Evolutionary conservation across 2,329 filamentous ascomycete species (phyloP).

Genomic region (Cytospora schulzeri): DNA sequence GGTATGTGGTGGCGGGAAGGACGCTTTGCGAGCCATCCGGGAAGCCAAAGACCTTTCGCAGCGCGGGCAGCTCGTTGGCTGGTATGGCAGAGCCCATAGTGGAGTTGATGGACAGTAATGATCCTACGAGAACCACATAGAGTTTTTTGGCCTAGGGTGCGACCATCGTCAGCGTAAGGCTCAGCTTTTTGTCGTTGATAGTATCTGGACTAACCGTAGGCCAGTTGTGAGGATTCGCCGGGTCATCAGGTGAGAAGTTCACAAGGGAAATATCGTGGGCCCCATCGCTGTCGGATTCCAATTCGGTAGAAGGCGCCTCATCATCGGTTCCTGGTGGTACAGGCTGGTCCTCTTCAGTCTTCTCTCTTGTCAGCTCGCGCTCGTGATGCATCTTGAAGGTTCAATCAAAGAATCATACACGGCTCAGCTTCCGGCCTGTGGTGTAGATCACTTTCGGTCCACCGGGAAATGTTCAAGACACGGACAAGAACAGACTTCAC

Average conservation of each 20-base stretch:
- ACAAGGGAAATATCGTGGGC: constrained; percentile 12
- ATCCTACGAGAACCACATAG: constrained; percentile 30
- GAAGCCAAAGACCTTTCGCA: constrained; percentile 29
- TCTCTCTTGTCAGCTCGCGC: constrained; percentile 23
- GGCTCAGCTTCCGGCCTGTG: not conserved
- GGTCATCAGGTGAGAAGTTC: constrained; percentile 20
- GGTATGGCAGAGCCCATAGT: constrained; percentile 33
- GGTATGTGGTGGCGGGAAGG: constrained; percentile 33
- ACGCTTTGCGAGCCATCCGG: constrained; percentile 30
- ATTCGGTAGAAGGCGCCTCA: constrained; percentile 10
- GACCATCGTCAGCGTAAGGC: not conserved
- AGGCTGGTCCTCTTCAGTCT: constrained; percentile 14
- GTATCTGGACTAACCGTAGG: not conserved
- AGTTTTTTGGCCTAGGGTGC: constrained; percentile 29
- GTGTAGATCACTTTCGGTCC: not conserved
- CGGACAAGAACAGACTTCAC: not conserved
- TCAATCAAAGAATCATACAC: constrained; percentile 8
- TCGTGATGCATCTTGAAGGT: constrained; percentile 18
- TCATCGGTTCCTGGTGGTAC: not conserved
- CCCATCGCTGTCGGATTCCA: constrained; percentile 7
- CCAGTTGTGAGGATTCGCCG: constrained; percentile 26
- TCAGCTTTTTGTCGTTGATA: too few relatives aligned
- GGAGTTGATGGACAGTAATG: constrained; percentile 31
- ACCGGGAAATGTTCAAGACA: not conserved
- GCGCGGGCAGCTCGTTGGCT: constrained; percentile 31